phyloP scores from a whole-genome alignment of 148 eudicot species.

The Arctostaphylos glauca region DNA sequence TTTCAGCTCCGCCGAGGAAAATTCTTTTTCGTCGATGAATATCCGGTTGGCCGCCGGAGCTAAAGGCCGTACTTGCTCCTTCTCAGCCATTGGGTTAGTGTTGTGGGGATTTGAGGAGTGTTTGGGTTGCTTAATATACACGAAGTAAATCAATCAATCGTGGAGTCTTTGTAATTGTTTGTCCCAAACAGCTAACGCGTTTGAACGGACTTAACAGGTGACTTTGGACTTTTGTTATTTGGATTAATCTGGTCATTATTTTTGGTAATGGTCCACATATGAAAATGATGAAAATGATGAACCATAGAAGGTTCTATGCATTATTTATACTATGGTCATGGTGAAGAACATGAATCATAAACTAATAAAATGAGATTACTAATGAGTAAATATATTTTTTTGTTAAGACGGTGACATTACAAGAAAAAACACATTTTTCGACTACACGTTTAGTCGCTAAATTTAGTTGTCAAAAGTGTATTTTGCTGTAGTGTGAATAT shows the following conservation, averaged over 20 bases:
- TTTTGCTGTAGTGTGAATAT: too few relatives aligned
- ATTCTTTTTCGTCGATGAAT: slow-evolving; percentile 2
- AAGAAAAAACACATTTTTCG: too few relatives aligned
- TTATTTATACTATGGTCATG: not conserved
- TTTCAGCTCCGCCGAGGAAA: not conserved
- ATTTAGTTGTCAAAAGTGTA: too few relatives aligned
- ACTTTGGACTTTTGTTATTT: not conserved
- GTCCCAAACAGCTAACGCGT: not conserved
- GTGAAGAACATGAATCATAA: too few relatives aligned
- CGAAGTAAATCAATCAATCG: not conserved
- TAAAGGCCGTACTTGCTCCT: slow-evolving; percentile 38
- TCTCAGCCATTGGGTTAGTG: slow-evolving; percentile 24
- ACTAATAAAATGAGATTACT: too few relatives aligned
- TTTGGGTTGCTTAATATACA: not conserved
- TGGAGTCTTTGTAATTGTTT: not conserved
- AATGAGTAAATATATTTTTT: too few relatives aligned
- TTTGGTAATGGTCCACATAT: not conserved
- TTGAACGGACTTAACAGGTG: not conserved
- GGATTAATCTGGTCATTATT: not conserved
- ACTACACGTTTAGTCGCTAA: too few relatives aligned
- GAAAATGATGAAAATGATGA: too few relatives aligned
- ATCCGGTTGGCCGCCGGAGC: slow-evolving; percentile 26
- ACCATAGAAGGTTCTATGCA: not conserved
- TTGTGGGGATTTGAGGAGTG: not conserved
- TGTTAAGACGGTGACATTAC: too few relatives aligned